Percentiles rank a stretch among this genome's conserved stretches.
phyloP scores from a whole-genome alignment of 1,284 basidiomycete genomes.

The Trametes sp. region DNA sequence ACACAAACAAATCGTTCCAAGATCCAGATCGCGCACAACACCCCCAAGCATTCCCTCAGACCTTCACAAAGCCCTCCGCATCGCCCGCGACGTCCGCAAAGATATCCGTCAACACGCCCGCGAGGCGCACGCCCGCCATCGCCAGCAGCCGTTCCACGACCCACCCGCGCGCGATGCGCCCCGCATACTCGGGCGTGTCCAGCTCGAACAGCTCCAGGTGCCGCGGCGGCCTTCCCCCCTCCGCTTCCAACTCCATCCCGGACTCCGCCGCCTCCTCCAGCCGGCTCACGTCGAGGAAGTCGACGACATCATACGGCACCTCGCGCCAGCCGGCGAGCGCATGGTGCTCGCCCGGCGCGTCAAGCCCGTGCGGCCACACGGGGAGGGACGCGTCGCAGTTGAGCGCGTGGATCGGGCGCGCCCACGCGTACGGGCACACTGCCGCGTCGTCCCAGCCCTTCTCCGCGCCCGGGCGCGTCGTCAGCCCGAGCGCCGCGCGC shows the following conservation, averaged over 20 bases:
- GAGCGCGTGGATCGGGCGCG: constrained; percentile 70
- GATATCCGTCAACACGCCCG: constrained; percentile 81
- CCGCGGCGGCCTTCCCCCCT: constrained; percentile 23
- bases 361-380: constrained; percentile 78
- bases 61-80: neutral
- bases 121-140: constrained; percentile 83
- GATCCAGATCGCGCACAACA: constrained; percentile 50
- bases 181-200: constrained; percentile 86
- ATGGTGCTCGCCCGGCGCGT: constrained; percentile 41
- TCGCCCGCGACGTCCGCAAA: constrained; percentile 50
- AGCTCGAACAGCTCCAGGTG: constrained; percentile 66
- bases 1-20: neutral
- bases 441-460: constrained; percentile 56
- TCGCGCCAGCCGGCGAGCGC: constrained; percentile 20
- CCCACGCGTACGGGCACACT: constrained; percentile 85
- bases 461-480: constrained; percentile 26
- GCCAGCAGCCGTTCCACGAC: constrained; percentile 84
- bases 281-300: constrained; percentile 8
- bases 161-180: constrained; percentile 69
- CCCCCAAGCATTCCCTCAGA: constrained; percentile 53
- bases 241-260: neutral
- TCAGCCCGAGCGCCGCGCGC: constrained; percentile 22
- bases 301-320: constrained; percentile 22
- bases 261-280: constrained; percentile 2
- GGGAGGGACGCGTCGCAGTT: constrained; percentile 69